Evolutionary conservation across 805 yeast genomes (phyloP), one percentile per base, ranked within the genome.

Genomic region (Millerago galiae): DNA sequence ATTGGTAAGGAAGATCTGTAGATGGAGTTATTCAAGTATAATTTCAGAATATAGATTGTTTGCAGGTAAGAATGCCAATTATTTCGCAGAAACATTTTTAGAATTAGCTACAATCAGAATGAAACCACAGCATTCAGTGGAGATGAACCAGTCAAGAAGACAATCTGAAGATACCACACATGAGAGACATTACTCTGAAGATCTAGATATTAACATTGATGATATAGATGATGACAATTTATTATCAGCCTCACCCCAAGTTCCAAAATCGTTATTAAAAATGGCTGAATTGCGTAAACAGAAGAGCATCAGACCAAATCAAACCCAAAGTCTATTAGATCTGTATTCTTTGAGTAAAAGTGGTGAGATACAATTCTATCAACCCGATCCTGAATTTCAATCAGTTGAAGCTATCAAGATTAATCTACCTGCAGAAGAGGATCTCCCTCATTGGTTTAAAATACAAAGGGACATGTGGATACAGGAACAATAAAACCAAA

Each of bases 11-110:
- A 81, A 83, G 58, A 69, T 90, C 32, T 93, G 87, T 61, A 83
- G 83, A 62, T 91, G 97, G 98, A 82, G 80, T 52, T 83, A 83
- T 57, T 78, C 90, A 18, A 81, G 95, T 15, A 78, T 91, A 5
- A 74, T 89, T 17, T 83, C 82, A 53, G 98, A 91, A 60, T 93
- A 88, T 62, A 68, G 96, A 41, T 70, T 85, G 8, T 85, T 79
- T 60, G 71, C 86, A 16, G 84, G 88, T 26, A 77, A 76, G 50
- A 79, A 83, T 51, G 71, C 83, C 36, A 88, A 81, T 53, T 89
- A 88, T 58, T 77, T 74, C 50, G 86, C 88, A 16, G 96, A 90
- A 57, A 81, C 81, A 4, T 88, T 84, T 52, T 63, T 91, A 36
- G 98, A 91, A 55, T 61, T 89, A 45, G 68, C 87, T 4, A 76